Evolutionary conservation across 2,329 filamentous ascomycete genomes (phyloP), one percentile per base, ranked within the genome.

Genomic region (Alternaria sp.): DNA sequence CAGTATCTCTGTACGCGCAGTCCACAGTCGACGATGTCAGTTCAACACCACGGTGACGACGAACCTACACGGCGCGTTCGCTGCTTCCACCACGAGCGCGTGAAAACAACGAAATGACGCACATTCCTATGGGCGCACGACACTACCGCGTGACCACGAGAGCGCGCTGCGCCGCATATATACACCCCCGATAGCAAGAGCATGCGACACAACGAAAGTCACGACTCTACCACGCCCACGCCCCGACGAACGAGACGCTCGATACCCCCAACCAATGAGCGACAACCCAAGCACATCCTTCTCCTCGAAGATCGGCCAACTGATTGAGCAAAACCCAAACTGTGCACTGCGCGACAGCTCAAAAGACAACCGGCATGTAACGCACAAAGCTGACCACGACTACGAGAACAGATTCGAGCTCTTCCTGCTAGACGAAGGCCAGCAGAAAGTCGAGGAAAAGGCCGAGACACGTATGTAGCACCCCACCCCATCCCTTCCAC

Each of bases 381-480:
- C 44, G 51, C 49, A 63, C 33, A 69, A 66, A 55, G 51, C 71
- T 75, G 64, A 77, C 49, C 6, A 67, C 20, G 62, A 64, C 26
- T 10, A 10, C 14, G 67, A 69, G 26, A 62, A 75, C 67, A 98
- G 96, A 78, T 97, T 96, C 84, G 96, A 98, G 85, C 88, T 96
- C 53, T 98, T 97, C 84, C 84, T 97, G 68, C 91, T 98, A 64
- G 88, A 82, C 44, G 91, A 94, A 53, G 94, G 91, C 66, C 93
- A 99, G 87, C 96, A 95, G 85, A 98, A 97, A 83, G 93, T 97
- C 62, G 91, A 94, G 64, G 90, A 94, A 82, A 91, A 92, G 77
- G 87, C 93, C 7, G 96, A 97, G 79, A 96, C 94, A 61, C 93
- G 95, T 97, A 86, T 81, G 91, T 82, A 37, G n/a, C 45, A 11